phyloP scores from a whole-genome alignment of 2,329 filamentous ascomycete species.

The Colletotrichum destructivum region DNA sequence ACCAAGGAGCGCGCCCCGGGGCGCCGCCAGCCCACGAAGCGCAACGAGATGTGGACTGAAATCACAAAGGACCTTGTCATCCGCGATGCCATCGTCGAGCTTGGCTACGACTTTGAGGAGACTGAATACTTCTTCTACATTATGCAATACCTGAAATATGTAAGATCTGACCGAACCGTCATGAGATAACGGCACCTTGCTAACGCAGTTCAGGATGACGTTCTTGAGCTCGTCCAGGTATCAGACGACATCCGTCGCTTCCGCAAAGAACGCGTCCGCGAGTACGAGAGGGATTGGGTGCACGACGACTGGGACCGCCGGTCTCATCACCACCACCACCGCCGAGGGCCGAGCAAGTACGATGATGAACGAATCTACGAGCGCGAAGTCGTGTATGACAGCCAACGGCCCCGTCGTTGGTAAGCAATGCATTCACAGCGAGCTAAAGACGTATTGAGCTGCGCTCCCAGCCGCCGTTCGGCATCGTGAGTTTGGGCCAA shows the following conservation, averaged over 20 bases:
- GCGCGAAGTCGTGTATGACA: constrained; percentile 77
- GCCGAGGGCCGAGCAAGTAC: constrained; percentile 53
- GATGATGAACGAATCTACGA: constrained; percentile 78
- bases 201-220: constrained; percentile 79
- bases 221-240: constrained; percentile 85
- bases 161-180: constrained; percentile 65
- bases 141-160: constrained; percentile 90
- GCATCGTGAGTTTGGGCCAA: not conserved
- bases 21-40: constrained; percentile 59
- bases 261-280: constrained; percentile 66
- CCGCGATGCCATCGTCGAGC: constrained; percentile 86
- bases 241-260: constrained; percentile 85
- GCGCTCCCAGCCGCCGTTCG: constrained; percentile 11
- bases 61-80: constrained; percentile 94
- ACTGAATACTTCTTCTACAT: constrained; percentile 92
- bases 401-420: constrained; percentile 41
- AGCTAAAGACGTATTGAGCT: constrained; percentile 8
- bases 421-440: constrained; percentile 26
- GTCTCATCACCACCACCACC: constrained; percentile 51
- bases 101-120: constrained; percentile 92
- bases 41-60: constrained; percentile 91
- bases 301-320: constrained; percentile 66
- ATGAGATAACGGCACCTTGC: constrained; percentile 32
- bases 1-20: constrained; percentile 66
- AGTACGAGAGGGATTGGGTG: constrained; percentile 72